These are phyloP conservation scores for Candida glucosophila DNA, from an alignment of 1,139 yeast genomes.

Conservation along the genomic window DNA sequence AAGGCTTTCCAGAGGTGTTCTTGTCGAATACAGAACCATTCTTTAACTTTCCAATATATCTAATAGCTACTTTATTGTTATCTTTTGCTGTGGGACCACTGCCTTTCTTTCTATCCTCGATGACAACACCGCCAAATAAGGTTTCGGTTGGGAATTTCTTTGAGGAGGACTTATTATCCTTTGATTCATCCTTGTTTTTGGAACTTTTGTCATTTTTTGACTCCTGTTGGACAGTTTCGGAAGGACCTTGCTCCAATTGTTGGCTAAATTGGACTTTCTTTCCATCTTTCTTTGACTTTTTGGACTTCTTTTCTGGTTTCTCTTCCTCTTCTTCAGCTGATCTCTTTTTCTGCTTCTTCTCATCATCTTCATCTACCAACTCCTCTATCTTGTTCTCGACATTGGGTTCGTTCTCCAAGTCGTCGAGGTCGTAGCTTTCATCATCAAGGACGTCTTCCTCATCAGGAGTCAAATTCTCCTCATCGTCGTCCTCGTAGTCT, in stretches of 20 bases:
- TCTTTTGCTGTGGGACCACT: slow-evolving; percentile 82
- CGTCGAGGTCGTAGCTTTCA: slow-evolving; percentile 76
- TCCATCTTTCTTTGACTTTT: slow-evolving; percentile 41
- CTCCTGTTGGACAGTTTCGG: slow-evolving; percentile 38
- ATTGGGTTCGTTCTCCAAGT: slow-evolving; percentile 51
- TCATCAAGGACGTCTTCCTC: slow-evolving; percentile 73
- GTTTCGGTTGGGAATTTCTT: slow-evolving; percentile 61
- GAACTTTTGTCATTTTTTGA: slow-evolving; percentile 19
- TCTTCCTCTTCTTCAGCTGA: slow-evolving; percentile 14
- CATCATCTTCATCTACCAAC: slow-evolving; percentile 48
- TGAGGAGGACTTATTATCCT: slow-evolving; percentile 12
- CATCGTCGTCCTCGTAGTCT: slow-evolving; percentile 42
- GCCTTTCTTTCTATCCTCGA: slow-evolving; percentile 90
- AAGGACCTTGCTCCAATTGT: slow-evolving; percentile 91
- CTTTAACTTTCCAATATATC: slow-evolving; percentile 95
- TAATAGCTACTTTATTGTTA: slow-evolving; percentile 88
- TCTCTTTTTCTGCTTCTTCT: slow-evolving; percentile 28
- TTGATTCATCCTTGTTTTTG: slow-evolving; percentile 11
- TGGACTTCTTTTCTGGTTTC: slow-evolving; percentile 23
- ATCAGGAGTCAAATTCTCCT: slow-evolving; percentile 58
- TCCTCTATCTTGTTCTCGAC: slow-evolving; percentile 50
- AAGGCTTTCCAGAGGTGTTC: slow-evolving; percentile 96
- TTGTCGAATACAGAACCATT: slow-evolving; percentile 96
- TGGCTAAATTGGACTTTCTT: slow-evolving; percentile 81
- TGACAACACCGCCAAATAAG: slow-evolving; percentile 83